Evolutionary conservation across 1,284 basidiomycete species (phyloP).

Genomic region (Moniliophthora roreri): DNA sequence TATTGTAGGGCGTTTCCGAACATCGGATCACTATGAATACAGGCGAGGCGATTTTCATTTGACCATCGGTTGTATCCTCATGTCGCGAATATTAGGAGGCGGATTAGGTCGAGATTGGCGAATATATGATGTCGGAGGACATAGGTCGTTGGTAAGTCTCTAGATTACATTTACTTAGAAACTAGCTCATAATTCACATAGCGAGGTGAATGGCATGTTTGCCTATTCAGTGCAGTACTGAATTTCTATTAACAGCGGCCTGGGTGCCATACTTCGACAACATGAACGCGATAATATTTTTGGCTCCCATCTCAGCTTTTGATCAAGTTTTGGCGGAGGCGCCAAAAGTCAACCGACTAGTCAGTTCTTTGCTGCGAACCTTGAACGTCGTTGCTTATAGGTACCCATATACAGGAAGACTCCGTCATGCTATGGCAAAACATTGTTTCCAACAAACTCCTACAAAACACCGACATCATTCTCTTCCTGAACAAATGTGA

Average conservation of each 20-base stretch:
- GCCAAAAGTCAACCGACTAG: conserved; percentile 58
- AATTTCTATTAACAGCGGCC: conserved; percentile 39
- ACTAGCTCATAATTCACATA: conserved; percentile 9
- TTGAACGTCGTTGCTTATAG: neutral
- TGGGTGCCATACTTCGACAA: conserved; percentile 76
- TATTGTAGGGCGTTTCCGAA: conserved; percentile 44
- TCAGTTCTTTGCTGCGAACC: conserved; percentile 23
- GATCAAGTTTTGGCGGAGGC: conserved; percentile 75
- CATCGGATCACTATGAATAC: conserved; percentile 43
- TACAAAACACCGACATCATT: conserved; percentile 60
- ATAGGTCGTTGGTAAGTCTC: conserved; percentile 50
- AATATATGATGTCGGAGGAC: conserved; percentile 57
- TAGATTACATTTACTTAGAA: too few species aligned
- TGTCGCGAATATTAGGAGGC: conserved; percentile 2
- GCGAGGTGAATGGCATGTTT: conserved; percentile 31
- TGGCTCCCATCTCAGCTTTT: conserved; percentile 73
- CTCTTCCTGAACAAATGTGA: conserved; percentile 71
- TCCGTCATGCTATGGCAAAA: conserved; percentile 65
- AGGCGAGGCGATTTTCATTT: conserved; percentile 24
- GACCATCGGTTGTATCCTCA: neutral
- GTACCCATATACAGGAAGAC: conserved; percentile 46
- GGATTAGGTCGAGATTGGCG: conserved; percentile 30
- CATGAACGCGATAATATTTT: conserved; percentile 65
- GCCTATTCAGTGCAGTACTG: neutral
- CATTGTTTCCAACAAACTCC: conserved; percentile 55